Conservation (phyloP, 2,329 filamentous ascomycete genomes). For the Pseudocercospora eumusae region DNA sequence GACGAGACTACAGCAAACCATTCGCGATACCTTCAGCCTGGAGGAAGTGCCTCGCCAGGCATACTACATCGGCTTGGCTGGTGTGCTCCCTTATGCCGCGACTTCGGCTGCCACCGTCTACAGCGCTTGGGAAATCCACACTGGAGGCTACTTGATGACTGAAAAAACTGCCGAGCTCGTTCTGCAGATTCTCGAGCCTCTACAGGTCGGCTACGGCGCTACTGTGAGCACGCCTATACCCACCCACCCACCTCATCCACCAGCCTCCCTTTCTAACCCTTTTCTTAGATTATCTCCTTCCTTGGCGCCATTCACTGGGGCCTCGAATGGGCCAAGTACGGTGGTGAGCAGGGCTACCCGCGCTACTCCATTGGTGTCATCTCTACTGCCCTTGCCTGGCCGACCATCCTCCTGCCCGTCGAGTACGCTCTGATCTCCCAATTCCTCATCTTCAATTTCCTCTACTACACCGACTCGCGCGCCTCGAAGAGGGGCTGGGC, state of each 20-base stretch:
- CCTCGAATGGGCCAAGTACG: constrained; percentile 74
- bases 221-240: constrained; percentile 53
- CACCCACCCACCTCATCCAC: background rate
- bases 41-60: constrained; percentile 50
- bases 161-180: constrained; percentile 71
- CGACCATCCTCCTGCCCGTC: constrained; percentile 78
- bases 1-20: constrained; percentile 45
- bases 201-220: constrained; percentile 89
- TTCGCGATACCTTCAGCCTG: constrained; percentile 53
- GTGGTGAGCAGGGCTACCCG: constrained; percentile 68
- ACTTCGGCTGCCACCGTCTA: constrained; percentile 82
- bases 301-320: constrained; percentile 94
- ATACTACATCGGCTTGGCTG: constrained; percentile 54
- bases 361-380: constrained; percentile 83
- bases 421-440: constrained; percentile 85
- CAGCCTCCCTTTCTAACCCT: constrained; percentile 1
- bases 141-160: constrained; percentile 64
- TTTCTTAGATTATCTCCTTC: constrained; percentile 77
- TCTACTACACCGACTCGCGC: constrained; percentile 81
- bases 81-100: constrained; percentile 66
- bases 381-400: constrained; percentile 82
- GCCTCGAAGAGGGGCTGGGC: constrained; percentile 75
- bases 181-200: constrained; percentile 74
- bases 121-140: constrained; percentile 80
- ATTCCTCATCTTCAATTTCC: constrained; percentile 78